Base-by-base conservation (phyloP, 2,329 filamentous ascomycete species). In the Penicillium sp. region DNA sequence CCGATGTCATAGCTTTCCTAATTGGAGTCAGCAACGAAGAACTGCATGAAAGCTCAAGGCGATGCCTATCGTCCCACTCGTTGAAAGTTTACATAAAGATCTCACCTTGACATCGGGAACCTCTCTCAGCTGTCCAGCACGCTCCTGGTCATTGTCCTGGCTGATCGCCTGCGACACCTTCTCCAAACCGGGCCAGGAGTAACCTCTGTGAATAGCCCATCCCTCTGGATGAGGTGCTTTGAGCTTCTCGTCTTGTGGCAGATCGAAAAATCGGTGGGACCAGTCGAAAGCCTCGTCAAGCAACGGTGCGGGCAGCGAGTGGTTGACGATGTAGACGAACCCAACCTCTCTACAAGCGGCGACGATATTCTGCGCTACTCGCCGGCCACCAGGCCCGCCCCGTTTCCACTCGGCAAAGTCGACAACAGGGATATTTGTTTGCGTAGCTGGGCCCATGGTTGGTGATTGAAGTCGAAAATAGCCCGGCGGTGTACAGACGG, bases 1-100 rank as follows among this genome's bases (percentile, higher is more conserved):
- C 79, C 79, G 45, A 81, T 77, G 56, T 81, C 79, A 54, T 78
- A 81, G 53, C 75, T 78, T 65, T 81, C 79, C 78, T 81, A 51
- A 26, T 15, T 4, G 16, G 6, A 13, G 31, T 59, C 21, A 57
- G 50, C 46, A 18, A 18, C 42, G 43, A 18, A 28, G 12, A 8
- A 13, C 6, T 21, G 24, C 6, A 26, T 13, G 23, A 21, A 24
- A 28, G 51, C 46, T n/a, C 51, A 54, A 43, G 12, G 52, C 23
- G 36, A 44, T 24, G 18, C 15, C 47, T 38, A 10, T 38, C 16
- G 18, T 3, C 16, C 7, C 16, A 23, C 9, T 6, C 16, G 16
- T 2, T 21, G 36, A 39, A 18, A 39, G 2, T 21, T n/a, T 4
- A 12, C 34, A 38, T 8, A 29, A 46, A 45, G 29, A 34, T 6